Percentiles rank a stretch among this genome's conserved stretches.
These are phyloP conservation scores for Backusella tarrabulga DNA, from an alignment of 192 early-diverging fungal genomes.

Conservation along the genomic window DNA sequence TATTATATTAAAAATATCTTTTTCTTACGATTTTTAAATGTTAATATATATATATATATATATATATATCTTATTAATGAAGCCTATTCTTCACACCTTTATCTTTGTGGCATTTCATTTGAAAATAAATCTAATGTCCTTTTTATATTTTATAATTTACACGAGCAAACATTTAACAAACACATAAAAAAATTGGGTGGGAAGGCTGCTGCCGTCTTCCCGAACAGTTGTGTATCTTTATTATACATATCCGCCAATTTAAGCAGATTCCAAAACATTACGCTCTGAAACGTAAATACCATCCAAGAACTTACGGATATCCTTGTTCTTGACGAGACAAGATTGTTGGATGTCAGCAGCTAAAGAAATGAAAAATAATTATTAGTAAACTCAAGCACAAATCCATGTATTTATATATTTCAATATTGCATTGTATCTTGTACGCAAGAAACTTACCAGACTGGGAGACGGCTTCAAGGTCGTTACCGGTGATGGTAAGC, in stretches of 20 bases:
- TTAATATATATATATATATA: no score
- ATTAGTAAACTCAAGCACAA: background rate
- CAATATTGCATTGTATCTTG: background rate
- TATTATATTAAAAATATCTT: background rate
- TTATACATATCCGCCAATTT: conserved; percentile 18
- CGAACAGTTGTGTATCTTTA: conserved; percentile 34
- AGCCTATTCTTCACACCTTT: no score
- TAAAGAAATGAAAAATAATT: background rate
- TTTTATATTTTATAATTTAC: background rate
- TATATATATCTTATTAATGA: background rate
- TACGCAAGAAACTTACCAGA: conserved; percentile 54
- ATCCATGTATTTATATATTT: no score
- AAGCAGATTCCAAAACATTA: conserved; percentile 32
- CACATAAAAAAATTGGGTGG: conserved; percentile 29
- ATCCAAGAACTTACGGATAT: conserved; percentile 92
- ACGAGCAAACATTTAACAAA: background rate
- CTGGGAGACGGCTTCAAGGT: conserved; percentile 93
- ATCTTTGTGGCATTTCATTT: background rate
- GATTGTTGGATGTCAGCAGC: conserved; percentile 96
- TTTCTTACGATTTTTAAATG: background rate
- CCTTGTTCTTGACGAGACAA: conserved; percentile 94
- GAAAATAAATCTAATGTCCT: background rate
- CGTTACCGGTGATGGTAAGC: conserved; percentile 89
- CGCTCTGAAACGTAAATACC: conserved; percentile 46
- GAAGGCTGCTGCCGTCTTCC: conserved; percentile 35